phyloP scores from a whole-genome alignment of 129 eudicot genomes.

The carrot (Daucus carota) region DNA sequence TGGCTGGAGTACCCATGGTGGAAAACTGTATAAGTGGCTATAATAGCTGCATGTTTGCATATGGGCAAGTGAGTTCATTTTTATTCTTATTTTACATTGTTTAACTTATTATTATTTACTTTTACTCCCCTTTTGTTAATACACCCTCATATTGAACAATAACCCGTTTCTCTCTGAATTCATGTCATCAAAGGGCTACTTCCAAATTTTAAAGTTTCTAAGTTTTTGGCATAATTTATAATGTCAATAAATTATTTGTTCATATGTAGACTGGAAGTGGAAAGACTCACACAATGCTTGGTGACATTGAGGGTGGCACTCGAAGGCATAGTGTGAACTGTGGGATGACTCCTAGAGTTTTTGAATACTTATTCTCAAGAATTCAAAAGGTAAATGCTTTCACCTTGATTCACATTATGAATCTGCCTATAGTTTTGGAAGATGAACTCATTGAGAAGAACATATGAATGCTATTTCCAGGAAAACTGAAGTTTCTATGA shows the following conservation, averaged over 20 bases:
- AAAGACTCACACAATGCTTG: conserved; percentile 98
- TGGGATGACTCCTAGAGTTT: conserved; percentile 98
- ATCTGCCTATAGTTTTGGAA: not conserved
- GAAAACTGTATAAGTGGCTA: conserved; percentile 94
- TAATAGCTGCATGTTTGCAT: conserved; percentile 98
- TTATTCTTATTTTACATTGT: not conserved
- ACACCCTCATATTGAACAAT: not conserved
- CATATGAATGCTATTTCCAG: not conserved
- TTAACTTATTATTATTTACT: not conserved
- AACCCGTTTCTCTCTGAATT: not conserved
- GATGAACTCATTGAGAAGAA: not conserved
- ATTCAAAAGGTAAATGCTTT: conserved; percentile 69
- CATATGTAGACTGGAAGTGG: conserved; percentile 91
- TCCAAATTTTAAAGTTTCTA: not conserved
- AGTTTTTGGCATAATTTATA: not conserved
- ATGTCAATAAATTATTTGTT: conserved; percentile 1
- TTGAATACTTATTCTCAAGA: conserved; percentile 86
- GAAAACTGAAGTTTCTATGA: not conserved
- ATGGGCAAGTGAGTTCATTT: conserved; percentile 79
- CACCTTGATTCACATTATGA: not conserved
- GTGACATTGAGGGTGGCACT: conserved; percentile 93
- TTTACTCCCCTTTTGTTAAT: not conserved
- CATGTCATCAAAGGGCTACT: not conserved
- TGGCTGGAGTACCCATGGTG: conserved; percentile 95
- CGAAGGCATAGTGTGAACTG: conserved; percentile 94